These are phyloP conservation scores for Salisapilia sapeloensis DNA, from an alignment of 352 stramenopile species.

Conservation along the genomic window DNA sequence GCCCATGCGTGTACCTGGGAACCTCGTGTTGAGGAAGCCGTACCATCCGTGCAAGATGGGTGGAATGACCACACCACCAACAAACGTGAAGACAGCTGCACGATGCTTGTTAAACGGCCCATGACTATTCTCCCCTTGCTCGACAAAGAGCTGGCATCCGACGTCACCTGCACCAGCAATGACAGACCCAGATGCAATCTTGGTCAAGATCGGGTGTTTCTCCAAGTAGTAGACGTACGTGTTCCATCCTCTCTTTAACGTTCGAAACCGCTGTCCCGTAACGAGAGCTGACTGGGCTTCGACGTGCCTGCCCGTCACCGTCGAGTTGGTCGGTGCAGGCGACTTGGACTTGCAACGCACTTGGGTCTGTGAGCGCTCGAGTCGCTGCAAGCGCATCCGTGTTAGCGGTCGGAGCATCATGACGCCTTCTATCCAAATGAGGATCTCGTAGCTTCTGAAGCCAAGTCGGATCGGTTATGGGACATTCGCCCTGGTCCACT, in stretches of 20 bases:
- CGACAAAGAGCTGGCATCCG: conserved; percentile 44
- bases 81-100: conserved; percentile 38
- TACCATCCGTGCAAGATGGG: conserved; percentile 75
- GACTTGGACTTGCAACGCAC: too few species aligned
- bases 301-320: too few species aligned
- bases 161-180: conserved; percentile 59
- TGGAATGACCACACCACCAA: conserved; percentile 46
- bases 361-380: too few species aligned
- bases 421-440: too few species aligned
- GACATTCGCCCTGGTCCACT: too few species aligned
- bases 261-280: too few species aligned
- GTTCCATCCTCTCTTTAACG: conserved; percentile 23
- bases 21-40: conserved; percentile 18
- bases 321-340: too few species aligned
- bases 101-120: conserved; percentile 29
- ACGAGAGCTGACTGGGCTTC: too few species aligned
- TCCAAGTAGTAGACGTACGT: conserved; percentile 36
- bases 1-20: conserved; percentile 16
- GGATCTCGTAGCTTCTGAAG: too few species aligned
- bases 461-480: too few species aligned
- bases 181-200: conserved; percentile 32
- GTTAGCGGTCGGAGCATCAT: too few species aligned
- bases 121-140: conserved; percentile 7
- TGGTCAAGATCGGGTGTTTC: conserved; percentile 36
- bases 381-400: too few species aligned